These are phyloP conservation scores for Paracorniculantispora psalliotae DNA, from an alignment of 2,329 filamentous ascomycete genomes.

Conservation along the genomic window DNA sequence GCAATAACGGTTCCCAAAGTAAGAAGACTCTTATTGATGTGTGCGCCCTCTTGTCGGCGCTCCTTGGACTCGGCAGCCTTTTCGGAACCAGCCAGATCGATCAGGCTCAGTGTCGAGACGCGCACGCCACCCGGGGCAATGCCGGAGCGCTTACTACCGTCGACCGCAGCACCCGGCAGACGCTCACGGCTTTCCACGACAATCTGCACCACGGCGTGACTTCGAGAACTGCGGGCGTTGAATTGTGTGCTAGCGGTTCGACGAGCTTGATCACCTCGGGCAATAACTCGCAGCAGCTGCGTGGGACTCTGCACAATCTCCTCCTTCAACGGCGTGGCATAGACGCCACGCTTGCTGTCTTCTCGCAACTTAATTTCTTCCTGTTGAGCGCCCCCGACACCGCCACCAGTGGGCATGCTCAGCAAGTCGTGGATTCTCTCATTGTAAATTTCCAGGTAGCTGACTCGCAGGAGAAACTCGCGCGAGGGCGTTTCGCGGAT, in stretches of 20 bases:
- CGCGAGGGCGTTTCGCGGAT: slow-evolving; percentile 93
- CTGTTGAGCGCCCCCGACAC: slow-evolving; percentile 52
- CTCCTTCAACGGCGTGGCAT: slow-evolving; percentile 92
- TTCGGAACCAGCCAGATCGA: slow-evolving; percentile 94
- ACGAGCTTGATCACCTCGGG: slow-evolving; percentile 84
- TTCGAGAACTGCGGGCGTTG: slow-evolving; percentile 92
- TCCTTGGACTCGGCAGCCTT: slow-evolving; percentile 95
- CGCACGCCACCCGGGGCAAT: slow-evolving; percentile 82
- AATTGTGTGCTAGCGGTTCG: slow-evolving; percentile 93
- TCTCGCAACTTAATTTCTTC: slow-evolving; percentile 98
- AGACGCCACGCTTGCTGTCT: slow-evolving; percentile 93
- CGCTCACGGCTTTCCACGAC: slow-evolving; percentile 95
- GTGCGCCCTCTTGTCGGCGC: slow-evolving; percentile 85
- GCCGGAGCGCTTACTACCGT: slow-evolving; percentile 61
- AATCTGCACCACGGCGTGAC: slow-evolving; percentile 97
- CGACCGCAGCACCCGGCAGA: slow-evolving; percentile 49
- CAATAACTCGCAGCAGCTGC: slow-evolving; percentile 89
- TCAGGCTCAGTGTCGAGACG: slow-evolving; percentile 90
- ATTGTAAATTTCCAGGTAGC: slow-evolving; percentile 98
- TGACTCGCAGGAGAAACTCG: slow-evolving; percentile 91
- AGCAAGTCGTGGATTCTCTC: slow-evolving; percentile 94
- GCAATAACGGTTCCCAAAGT: slow-evolving; percentile 94
- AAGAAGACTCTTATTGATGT: slow-evolving; percentile 97
- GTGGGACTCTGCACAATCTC: slow-evolving; percentile 98
- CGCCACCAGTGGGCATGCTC: slow-evolving; percentile 61